Evolutionary conservation across 1,139 yeast genomes (phyloP).

Genomic region (Geotrichum europaeum): DNA sequence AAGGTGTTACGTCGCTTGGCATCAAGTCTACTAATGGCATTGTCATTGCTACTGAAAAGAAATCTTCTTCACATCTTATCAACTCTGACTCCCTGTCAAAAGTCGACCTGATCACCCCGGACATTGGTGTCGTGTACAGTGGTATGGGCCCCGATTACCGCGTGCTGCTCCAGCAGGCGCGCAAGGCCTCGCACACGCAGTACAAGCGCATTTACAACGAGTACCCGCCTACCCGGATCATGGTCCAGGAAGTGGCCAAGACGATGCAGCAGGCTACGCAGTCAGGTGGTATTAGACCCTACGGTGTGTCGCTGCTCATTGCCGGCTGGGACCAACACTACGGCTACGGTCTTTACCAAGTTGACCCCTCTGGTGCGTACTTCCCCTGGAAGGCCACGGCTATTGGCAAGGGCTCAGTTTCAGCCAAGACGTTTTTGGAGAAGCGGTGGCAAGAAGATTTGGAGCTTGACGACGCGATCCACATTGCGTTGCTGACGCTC

Average conservation of each 20-base stretch:
- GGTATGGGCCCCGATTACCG: conserved; percentile 99
- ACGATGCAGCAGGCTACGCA: conserved; percentile 98
- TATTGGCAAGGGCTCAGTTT: conserved; percentile 88
- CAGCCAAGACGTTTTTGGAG: conserved; percentile 94
- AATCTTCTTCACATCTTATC: conserved; percentile 71
- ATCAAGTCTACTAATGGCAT: conserved; percentile 95
- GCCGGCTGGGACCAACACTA: conserved; percentile 89
- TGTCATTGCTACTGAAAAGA: conserved; percentile 94
- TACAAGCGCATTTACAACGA: conserved; percentile 93
- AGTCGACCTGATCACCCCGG: conserved; percentile 82
- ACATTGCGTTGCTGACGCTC: conserved; percentile 86
- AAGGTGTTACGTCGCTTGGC: conserved; percentile 95
- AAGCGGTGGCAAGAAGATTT: conserved; percentile 97
- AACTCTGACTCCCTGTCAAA: conserved; percentile 72
- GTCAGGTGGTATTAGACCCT: conserved; percentile 97
- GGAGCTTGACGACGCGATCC: conserved; percentile 97
- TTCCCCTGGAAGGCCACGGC: conserved; percentile 99
- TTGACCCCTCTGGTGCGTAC: conserved; percentile 96
- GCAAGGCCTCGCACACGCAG: conserved; percentile 87
- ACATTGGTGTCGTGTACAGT: conserved; percentile 92
- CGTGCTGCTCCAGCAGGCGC: conserved; percentile 85
- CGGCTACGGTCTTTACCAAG: conserved; percentile 85
- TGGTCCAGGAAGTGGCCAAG: conserved; percentile 92
- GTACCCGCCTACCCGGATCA: conserved; percentile 91
- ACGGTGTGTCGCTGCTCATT: conserved; percentile 87